These are phyloP conservation scores for Calocera viscosa DNA, from an alignment of 768 basidiomycete genomes.

Conservation along the genomic window DNA sequence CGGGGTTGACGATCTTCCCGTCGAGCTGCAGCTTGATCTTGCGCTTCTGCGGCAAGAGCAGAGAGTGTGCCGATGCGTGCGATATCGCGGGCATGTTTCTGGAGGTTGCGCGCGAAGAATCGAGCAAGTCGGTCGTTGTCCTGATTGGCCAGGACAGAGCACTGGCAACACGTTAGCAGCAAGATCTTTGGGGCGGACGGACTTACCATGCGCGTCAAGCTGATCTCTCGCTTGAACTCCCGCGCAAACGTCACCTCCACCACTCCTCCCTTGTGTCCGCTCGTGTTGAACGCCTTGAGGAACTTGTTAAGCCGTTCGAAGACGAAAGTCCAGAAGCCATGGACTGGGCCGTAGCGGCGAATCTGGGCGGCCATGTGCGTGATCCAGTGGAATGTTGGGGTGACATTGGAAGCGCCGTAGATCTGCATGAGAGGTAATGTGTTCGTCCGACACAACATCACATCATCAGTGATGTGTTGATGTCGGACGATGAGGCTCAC, in stretches of 20 bases:
- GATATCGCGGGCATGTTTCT: background rate
- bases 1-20: background rate
- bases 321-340: constrained; percentile 31
- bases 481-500: too few relatives aligned
- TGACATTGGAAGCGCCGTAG: constrained; percentile 25
- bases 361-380: constrained; percentile 25
- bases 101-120: background rate
- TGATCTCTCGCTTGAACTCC: constrained; percentile 14
- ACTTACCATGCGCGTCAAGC: background rate
- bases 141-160: background rate
- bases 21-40: background rate
- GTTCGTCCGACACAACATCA: too few relatives aligned
- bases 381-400: constrained; percentile 31
- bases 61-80: background rate
- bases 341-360: constrained; percentile 28
- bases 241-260: constrained; percentile 27
- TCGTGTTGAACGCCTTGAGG: constrained; percentile 28
- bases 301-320: constrained; percentile 30
- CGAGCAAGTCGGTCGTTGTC: background rate
- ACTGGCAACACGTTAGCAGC: background rate
- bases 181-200: background rate
- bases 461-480: too few relatives aligned
- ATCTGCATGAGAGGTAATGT: constrained; percentile 18
- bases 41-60: background rate
- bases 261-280: constrained; percentile 25